Conservation (phyloP, 2,329 filamentous ascomycete genomes). For the Trichoderma oligosporum region DNA sequence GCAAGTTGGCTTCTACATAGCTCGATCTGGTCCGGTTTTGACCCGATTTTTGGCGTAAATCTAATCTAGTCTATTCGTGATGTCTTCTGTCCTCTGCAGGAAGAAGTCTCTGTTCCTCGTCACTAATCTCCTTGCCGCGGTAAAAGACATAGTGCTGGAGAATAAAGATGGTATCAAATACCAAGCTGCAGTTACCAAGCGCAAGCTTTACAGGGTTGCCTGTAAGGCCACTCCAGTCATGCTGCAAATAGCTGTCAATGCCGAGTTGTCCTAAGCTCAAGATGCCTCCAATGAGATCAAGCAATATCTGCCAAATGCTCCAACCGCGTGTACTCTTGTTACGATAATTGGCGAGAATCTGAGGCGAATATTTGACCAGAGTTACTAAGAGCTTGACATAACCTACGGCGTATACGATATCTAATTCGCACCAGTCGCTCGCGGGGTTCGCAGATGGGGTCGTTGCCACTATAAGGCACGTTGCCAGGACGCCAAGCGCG, state of each 20-base stretch:
- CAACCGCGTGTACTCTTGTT: slow-evolving; percentile 84
- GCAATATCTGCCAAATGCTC: slow-evolving; percentile 78
- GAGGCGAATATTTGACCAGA: slow-evolving; percentile 87
- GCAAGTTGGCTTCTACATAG: too few species aligned
- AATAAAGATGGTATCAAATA: slow-evolving; percentile 85
- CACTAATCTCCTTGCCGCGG: slow-evolving; percentile 20
- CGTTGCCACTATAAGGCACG: slow-evolving; percentile 46
- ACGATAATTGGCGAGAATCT: slow-evolving; percentile 76
- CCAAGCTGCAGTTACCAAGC: slow-evolving; percentile 77
- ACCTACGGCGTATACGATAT: slow-evolving; percentile 65
- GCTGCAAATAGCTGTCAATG: slow-evolving; percentile 79
- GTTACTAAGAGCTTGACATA: slow-evolving; percentile 89
- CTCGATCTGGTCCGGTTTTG: too few species aligned
- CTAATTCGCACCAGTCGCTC: slow-evolving; percentile 58
- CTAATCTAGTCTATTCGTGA: neutral
- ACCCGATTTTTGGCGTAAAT: too few species aligned
- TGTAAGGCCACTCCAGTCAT: slow-evolving; percentile 84
- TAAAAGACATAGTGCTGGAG: slow-evolving; percentile 86
- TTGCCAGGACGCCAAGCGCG: slow-evolving; percentile 53
- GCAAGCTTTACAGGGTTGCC: slow-evolving; percentile 91
- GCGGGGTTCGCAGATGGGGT: slow-evolving; percentile 37
- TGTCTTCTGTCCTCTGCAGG: slow-evolving; percentile 25
- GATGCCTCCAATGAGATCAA: slow-evolving; percentile 78
- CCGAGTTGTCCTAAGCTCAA: slow-evolving; percentile 77
- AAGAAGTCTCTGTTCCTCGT: slow-evolving; percentile 29